Evolutionary conservation across 495 filamentous ascomycete genomes (phyloP).

Genomic region (Trypethelium eluteriae): DNA sequence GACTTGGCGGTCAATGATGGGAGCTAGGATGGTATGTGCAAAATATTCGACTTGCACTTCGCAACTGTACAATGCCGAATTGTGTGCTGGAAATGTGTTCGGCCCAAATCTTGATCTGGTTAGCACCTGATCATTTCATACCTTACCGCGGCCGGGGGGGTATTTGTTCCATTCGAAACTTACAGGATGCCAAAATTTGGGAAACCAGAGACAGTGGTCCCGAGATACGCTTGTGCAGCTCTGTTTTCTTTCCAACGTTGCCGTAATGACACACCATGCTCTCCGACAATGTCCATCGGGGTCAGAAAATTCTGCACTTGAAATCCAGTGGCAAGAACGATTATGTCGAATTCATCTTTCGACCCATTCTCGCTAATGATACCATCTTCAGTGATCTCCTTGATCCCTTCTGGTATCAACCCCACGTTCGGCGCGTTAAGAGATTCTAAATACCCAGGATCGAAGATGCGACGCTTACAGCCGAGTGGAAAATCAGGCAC

Average conservation of each 20-base stretch:
- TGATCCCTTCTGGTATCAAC: constrained; percentile 32
- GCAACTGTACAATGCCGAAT: constrained; percentile 35
- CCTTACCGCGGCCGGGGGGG: no score
- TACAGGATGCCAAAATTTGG: constrained; percentile 39
- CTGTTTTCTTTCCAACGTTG: constrained; percentile 36
- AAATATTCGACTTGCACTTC: constrained; percentile 38
- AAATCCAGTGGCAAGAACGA: constrained; percentile 41
- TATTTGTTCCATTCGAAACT: neutral
- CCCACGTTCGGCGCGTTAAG: constrained; percentile 34
- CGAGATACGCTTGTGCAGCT: constrained; percentile 40
- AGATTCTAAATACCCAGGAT: constrained; percentile 27
- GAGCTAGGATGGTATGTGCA: constrained; percentile 24
- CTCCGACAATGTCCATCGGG: constrained; percentile 36
- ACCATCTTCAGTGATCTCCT: constrained; percentile 34
- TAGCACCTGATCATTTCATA: constrained; percentile 16
- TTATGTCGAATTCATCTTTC: constrained; percentile 36
- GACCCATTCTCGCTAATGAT: constrained; percentile 28
- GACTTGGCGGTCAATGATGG: constrained; percentile 35
- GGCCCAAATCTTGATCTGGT: constrained; percentile 38
- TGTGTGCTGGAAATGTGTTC: constrained; percentile 41
- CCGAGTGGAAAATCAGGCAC: constrained; percentile 40
- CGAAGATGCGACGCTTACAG: constrained; percentile 43
- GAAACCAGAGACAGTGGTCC: constrained; percentile 33
- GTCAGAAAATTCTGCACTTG: constrained; percentile 31
- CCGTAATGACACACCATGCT: constrained; percentile 27